Evolutionary conservation across 495 filamentous ascomycete species (phyloP).

Genomic region (Penicillium antarcticum): DNA sequence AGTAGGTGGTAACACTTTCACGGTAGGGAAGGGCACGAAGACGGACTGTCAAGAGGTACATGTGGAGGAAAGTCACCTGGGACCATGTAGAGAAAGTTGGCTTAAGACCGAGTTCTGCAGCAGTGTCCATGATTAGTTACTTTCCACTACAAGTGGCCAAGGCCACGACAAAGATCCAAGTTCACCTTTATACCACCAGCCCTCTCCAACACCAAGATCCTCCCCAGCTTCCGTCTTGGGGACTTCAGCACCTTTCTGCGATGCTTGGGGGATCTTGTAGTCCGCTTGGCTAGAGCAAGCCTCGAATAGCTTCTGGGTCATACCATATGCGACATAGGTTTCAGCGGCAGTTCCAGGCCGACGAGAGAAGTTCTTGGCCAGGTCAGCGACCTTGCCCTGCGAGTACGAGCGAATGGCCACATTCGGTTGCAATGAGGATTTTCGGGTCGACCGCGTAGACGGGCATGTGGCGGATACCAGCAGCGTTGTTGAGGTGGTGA

Average conservation of each 20-base stretch:
- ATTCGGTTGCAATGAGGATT: constrained; percentile 1
- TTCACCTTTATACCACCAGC: constrained; percentile 83
- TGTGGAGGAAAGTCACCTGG: constrained; percentile 90
- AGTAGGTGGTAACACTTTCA: constrained; percentile 58
- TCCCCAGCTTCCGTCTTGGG: constrained; percentile 67
- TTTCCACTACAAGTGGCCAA: neutral
- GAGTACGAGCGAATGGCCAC: constrained; percentile 6
- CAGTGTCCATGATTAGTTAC: neutral
- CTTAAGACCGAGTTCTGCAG: constrained; percentile 56
- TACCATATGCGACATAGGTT: constrained; percentile 72
- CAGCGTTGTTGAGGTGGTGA: neutral
- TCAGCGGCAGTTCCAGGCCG: constrained; percentile 48
- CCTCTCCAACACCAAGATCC: constrained; percentile 69
- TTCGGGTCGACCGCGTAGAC: neutral
- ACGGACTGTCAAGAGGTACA: constrained; percentile 89
- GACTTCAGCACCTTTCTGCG: constrained; percentile 52
- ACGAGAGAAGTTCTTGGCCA: constrained; percentile 31
- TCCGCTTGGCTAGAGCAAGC: constrained; percentile 72
- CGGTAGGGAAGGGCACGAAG: constrained; percentile 66
- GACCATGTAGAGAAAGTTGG: constrained; percentile 95
- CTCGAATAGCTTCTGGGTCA: constrained; percentile 75
- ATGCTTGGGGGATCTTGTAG: constrained; percentile 62
- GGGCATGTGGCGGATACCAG: neutral
- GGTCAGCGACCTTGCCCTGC: constrained; percentile 22
- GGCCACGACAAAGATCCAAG: neutral